Base-by-base conservation (phyloP, 805 yeast genomes). In the Kazachstania africana region DNA sequence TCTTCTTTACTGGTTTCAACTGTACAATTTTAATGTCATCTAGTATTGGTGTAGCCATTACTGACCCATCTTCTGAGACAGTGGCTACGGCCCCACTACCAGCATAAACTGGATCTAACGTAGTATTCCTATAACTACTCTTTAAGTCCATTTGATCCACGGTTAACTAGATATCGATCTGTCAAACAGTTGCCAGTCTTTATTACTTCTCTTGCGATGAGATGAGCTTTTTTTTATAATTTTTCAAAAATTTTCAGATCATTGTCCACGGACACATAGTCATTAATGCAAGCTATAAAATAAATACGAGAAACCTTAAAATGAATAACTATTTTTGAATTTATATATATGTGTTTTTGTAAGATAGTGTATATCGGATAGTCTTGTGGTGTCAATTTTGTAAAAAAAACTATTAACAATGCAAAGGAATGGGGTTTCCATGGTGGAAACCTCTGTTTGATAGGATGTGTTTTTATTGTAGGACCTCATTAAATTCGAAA, bases 81-180 rank as follows among this genome's bases (percentile, higher is more conserved):
- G 83, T 63, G 2, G 84, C 91, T 18, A 77, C 63, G 2, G 91
- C 72, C 5, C 91, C 83, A 17, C 96, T 95, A 12, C 82, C 57
- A 2, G 60, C 72, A 52, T 83, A 91, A 44, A 87, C 76, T 12
- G 98, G 97, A 32, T 72, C 75, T 25, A 88, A 65, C 23, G 57
- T 51, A n/a, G 50, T 43, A 32, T 55, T 54, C 2, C 49, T 37
- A 38, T 55, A 63, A 14, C 60, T 55, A 6, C 48, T 42, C 35
- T 42, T 55, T 16, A 56, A 34, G 37, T 54, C 59, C 56, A 53
- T 50, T 6, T n/a, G n/a, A n/a, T n/a, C n/a, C n/a, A 16, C 15
- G n/a, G 18, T 24, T 17, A 8, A 21, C 10, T 12, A 14, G 21
- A 20, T 19, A 14, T 12, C 24, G 27, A 8, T 14, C n/a, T 12